Evolutionary conservation across 768 basidiomycete genomes (phyloP).

Genomic region (Boletales sp.): DNA sequence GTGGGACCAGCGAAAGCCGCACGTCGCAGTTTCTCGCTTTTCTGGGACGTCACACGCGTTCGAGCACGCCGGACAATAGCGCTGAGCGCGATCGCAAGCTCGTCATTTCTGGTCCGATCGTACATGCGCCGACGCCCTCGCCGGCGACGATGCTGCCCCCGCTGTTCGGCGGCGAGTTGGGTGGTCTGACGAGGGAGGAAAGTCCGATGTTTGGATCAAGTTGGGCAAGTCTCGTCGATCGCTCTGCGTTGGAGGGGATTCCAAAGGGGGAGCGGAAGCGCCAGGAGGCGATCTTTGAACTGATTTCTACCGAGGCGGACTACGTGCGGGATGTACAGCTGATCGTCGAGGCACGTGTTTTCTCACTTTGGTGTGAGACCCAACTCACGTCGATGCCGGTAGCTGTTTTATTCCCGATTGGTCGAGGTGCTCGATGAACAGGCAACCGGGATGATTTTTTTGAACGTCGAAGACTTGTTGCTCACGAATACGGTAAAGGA

Average conservation of each 20-base stretch:
- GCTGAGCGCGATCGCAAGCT: slow-evolving; percentile 43
- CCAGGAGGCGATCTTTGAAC: slow-evolving; percentile 95
- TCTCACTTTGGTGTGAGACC: not conserved
- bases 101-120: slow-evolving; percentile 69
- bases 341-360: slow-evolving; percentile 71
- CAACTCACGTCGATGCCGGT: not conserved
- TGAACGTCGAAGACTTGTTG: slow-evolving; percentile 90
- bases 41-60: slow-evolving; percentile 45
- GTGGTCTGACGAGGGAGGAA: slow-evolving; percentile 35
- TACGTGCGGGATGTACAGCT: slow-evolving; percentile 92
- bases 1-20: slow-evolving; percentile 32
- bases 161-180: not conserved
- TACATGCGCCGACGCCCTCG: slow-evolving; percentile 31
- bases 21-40: slow-evolving; percentile 56
- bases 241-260: slow-evolving; percentile 76
- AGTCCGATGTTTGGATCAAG: slow-evolving; percentile 70
- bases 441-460: slow-evolving; percentile 80
- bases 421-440: slow-evolving; percentile 68
- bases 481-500: slow-evolving; percentile 75
- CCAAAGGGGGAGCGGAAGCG: slow-evolving; percentile 75
- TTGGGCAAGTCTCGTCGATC: slow-evolving; percentile 91
- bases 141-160: not conserved
- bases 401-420: slow-evolving; percentile 87
- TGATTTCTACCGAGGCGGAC: slow-evolving; percentile 84
- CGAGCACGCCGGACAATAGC: slow-evolving; percentile 44